Evolutionary conservation across 164 flowering plant genomes (phyloP), one percentile per base, ranked within the genome.

Genomic region (Piper betle): DNA sequence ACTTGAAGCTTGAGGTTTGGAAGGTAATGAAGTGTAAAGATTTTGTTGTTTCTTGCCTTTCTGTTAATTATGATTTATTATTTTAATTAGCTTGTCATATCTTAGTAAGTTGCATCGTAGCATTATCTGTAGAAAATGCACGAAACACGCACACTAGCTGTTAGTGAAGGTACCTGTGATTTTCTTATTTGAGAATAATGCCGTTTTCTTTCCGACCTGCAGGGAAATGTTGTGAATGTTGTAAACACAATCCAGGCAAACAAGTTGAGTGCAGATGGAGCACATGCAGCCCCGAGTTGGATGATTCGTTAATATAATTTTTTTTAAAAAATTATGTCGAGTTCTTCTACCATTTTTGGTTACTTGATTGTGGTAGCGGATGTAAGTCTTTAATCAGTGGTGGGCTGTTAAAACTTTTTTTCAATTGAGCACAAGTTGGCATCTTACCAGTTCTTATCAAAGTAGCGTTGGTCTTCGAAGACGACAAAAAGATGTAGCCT

Each of bases 231-330:
- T 66, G 66, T 89, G 57, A 79, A 69, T 72, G 83, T 87, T 6
- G 81, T 87, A 58, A 82, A 68, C 73, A 87, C 95, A 43, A 82
- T 88, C 63, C 85, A 80, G 66, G 84, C 91, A 0, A 91, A 81
- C 83, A 91, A 78, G 80, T 58, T 74, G 15, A 58, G 75, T 2
- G 97, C 86, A 61, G 94, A 81, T 46, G 78, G 77, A 9, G 62
- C 88, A 1, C 89, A 82, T 60, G 79, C 78, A 67, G 37, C 65
- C 68, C 94, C 85, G 61, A 83, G 89, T 38, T 54, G 82, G 74
- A 59, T 59, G 58, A 75, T 78, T 37, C 86, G 85, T 58, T 85
- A 68, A 79, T 5, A 6, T 46, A 25, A 25, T 25, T 25, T 25
- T 25, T 25, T n/a, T n/a, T n/a, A n/a, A 25, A 25, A 25, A 25